Percentiles rank a stretch among this genome's conserved stretches.
These are phyloP conservation scores for Loxodes magnus DNA, from an alignment of 73 alveolate species.

Conservation along the genomic window DNA sequence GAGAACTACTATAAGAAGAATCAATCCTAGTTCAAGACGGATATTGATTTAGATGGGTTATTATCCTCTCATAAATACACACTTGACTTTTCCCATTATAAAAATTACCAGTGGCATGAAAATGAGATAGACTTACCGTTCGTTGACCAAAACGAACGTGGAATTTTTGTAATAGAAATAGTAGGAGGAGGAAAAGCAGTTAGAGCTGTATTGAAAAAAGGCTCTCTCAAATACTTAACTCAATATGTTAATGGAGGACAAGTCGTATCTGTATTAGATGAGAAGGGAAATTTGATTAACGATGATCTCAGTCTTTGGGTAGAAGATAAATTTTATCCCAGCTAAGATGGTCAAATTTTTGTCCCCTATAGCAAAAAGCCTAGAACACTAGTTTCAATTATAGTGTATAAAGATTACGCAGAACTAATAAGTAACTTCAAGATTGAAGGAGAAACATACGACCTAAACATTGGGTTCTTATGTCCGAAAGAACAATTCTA, in stretches of 20 bases:
- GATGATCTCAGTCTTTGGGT: slow-evolving; percentile 27
- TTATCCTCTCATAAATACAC: too few relatives aligned
- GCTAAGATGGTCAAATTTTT: slow-evolving; percentile 14
- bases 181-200: slow-evolving; percentile 68
- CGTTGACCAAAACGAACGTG: slow-evolving; percentile 27
- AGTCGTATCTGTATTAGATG: slow-evolving; percentile 35
- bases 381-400: slow-evolving; percentile 3
- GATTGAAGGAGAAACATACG: neutral
- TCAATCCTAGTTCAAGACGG: slow-evolving; percentile 8
- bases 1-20: slow-evolving; percentile 22
- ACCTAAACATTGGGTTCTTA: neutral
- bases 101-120: too few relatives aligned
- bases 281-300: slow-evolving; percentile 29
- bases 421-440: neutral
- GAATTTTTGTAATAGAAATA: slow-evolving; percentile 71
- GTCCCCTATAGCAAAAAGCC: slow-evolving; percentile 12
- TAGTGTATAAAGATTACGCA: neutral
- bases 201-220: slow-evolving; percentile 81
- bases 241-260: slow-evolving; percentile 41
- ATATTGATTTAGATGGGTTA: slow-evolving; percentile 27
- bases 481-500: slow-evolving; percentile 9
- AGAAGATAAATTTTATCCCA: slow-evolving; percentile 18
- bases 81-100: slow-evolving; percentile 14
- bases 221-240: slow-evolving; percentile 42
- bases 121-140: too few relatives aligned